These are phyloP conservation scores for Cladorrhinum sp. DNA, from an alignment of 2,329 filamentous ascomycete genomes.

Conservation along the genomic window DNA sequence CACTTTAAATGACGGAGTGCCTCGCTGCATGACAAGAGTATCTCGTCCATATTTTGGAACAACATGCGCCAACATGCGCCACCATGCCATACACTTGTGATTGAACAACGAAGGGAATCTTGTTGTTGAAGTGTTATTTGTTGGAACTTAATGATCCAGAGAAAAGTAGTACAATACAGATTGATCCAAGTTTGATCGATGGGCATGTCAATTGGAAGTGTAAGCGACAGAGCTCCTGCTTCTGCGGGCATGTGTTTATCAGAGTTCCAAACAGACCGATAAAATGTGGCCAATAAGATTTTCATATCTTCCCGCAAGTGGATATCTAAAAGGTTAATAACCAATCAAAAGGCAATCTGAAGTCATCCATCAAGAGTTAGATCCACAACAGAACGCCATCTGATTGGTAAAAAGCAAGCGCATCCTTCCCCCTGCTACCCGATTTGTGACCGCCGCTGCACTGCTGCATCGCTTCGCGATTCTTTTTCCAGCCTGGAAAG, in stretches of 20 bases:
- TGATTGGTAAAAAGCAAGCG: constrained; percentile 14
- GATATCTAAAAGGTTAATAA: constrained; percentile 2
- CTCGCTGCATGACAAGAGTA: too few species aligned
- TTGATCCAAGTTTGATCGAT: background rate
- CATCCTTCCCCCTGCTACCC: constrained; percentile 18
- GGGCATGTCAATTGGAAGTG: background rate
- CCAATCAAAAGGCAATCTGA: constrained; percentile 10
- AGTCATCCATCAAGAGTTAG: constrained; percentile 18
- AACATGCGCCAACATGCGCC: too few species aligned
- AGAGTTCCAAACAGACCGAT: background rate
- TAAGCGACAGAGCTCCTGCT: too few species aligned
- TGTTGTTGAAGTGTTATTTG: too few species aligned
- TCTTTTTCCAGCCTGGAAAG: background rate
- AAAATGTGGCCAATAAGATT: constrained; percentile 12
- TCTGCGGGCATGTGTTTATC: background rate
- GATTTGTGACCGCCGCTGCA: constrained; percentile 10
- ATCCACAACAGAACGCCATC: constrained; percentile 8
- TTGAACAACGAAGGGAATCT: too few species aligned
- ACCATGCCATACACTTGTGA: too few species aligned
- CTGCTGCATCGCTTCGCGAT: background rate
- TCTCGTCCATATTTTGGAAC: too few species aligned
- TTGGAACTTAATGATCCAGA: too few species aligned
- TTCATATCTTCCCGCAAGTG: constrained; percentile 4
- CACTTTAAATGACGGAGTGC: too few species aligned
- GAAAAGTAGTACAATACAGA: background rate